Evolutionary conservation across 352 stramenopile genomes (phyloP), one percentile per base, ranked within the genome.

Genomic region (Phytophthora cryptogea): DNA sequence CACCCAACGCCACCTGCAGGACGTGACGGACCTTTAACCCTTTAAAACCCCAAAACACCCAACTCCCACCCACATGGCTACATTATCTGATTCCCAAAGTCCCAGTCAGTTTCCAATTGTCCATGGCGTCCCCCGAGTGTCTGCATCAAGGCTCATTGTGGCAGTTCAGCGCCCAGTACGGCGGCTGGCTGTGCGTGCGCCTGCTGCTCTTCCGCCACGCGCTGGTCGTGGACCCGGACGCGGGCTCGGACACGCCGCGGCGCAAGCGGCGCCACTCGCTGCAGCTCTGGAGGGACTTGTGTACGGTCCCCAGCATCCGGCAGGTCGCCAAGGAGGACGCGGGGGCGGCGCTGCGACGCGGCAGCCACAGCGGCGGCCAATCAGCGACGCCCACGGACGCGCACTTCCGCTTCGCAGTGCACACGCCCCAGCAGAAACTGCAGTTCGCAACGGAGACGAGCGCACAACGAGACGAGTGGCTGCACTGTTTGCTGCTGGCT

Each of bases 1-100:
- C 50, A 59, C 59, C 6, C 64, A 84, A 23, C 61, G 80, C 26
- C 69, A 79, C 33, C 62, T 92, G 44, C 66, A 89, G 16, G 74
- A 88, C 47, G 78, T 92, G n/a, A 86, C 45, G 7, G 78, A 90
- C 37, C 89, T 92, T 28, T 92, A 76, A 37, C 20, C 20, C 20
- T 23, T 2, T 14, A 42, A 16, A 14, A 0, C 13, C 7, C 30
- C 30, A n/a, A 30, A 30, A 30, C 17, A 26, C 5, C 32, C 39
- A 23, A 23, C 20, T 23, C 20, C 20, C 20, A 23, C 20, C 20
- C 20, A 23, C 20, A 23, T 23, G 20, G 20, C 20, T 23, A 23
- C 20, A 23, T 2, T 23, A 23, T 23, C 20, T 23, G 20, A 23
- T 23, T 23, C 20, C 20, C 37, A 57, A 51, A 62, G 0, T 47